A percentile compares a stretch with the other conserved stretches of the same genome.
These are phyloP conservation scores for Pseudomonodictys pantanalensis DNA, from an alignment of 495 filamentous ascomycete genomes.

Conservation along the genomic window DNA sequence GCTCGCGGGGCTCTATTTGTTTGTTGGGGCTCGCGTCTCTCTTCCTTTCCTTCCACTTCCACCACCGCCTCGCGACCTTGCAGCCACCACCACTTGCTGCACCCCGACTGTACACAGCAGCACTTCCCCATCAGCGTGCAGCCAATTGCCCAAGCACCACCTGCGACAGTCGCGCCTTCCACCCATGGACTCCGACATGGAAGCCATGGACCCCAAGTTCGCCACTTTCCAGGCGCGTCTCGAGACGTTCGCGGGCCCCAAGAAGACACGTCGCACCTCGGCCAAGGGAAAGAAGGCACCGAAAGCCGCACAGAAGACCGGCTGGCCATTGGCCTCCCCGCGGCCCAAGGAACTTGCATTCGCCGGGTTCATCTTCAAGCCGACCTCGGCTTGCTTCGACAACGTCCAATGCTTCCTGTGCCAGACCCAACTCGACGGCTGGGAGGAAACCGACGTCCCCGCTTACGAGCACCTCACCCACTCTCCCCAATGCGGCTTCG, in stretches of 20 bases:
- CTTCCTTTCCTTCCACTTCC: neutral
- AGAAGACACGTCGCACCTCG: constrained; percentile 63
- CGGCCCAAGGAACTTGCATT: constrained; percentile 74
- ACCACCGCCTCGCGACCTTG: neutral
- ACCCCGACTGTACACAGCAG: neutral
- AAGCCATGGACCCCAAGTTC: constrained; percentile 54
- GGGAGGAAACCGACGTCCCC: constrained; percentile 81
- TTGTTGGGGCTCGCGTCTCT: neutral
- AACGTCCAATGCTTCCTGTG: constrained; percentile 90
- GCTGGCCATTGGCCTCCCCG: constrained; percentile 72
- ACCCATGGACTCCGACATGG: no score
- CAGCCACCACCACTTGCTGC: neutral
- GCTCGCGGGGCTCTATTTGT: neutral
- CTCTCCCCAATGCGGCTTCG: constrained; percentile 80
- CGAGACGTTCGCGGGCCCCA: constrained; percentile 61
- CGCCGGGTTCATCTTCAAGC: constrained; percentile 88
- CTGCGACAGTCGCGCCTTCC: no score
- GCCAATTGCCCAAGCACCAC: neutral
- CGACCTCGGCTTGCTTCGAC: constrained; percentile 68
- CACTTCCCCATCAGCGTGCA: neutral
- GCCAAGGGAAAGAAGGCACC: constrained; percentile 57
- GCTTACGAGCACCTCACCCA: constrained; percentile 80
- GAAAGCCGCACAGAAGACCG: constrained; percentile 57
- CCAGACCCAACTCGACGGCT: constrained; percentile 73
- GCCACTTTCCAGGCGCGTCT: constrained; percentile 53